Evolutionary conservation across 345 rosid species (phyloP).

Genomic region (Eucalyptus cloeziana): DNA sequence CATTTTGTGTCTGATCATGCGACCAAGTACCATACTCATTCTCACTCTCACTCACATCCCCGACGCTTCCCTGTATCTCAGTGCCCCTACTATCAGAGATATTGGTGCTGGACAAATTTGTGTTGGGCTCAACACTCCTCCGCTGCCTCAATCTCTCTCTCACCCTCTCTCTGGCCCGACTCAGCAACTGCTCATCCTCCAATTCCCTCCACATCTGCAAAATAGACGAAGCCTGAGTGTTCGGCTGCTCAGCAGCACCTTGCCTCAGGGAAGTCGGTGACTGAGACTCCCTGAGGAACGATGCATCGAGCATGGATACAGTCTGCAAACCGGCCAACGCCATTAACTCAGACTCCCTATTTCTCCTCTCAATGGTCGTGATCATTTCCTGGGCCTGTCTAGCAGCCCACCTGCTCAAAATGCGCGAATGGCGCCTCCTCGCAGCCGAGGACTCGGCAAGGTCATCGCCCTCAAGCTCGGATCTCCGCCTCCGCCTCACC

Average conservation of each 20-base stretch:
- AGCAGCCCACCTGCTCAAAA: conserved; percentile 91
- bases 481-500: conserved; percentile 75
- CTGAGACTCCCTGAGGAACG: conserved; percentile 87
- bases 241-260: conserved; percentile 71
- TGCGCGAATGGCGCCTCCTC: conserved; percentile 72
- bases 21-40: conserved; percentile 80
- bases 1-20: conserved; percentile 47
- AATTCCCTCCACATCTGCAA: conserved; percentile 99
- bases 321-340: conserved; percentile 95
- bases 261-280: conserved; percentile 67
- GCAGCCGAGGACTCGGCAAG: conserved; percentile 95
- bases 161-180: conserved; percentile 73
- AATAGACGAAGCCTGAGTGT: conserved; percentile 77
- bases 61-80: conserved; percentile 63
- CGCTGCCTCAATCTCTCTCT: conserved; percentile 78
- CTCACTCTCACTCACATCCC: conserved; percentile 73
- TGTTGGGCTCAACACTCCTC: conserved; percentile 42
- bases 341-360: conserved; percentile 92
- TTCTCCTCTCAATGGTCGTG: conserved; percentile 91
- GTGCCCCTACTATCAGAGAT: conserved; percentile 48
- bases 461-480: conserved; percentile 82
- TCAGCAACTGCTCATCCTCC: conserved; percentile 93
- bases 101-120: conserved; percentile 29
- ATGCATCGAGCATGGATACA: conserved; percentile 91
- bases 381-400: conserved; percentile 99